These are phyloP conservation scores for Pythium diclinum DNA, from an alignment of 352 stramenopile genomes.

Conservation along the genomic window DNA sequence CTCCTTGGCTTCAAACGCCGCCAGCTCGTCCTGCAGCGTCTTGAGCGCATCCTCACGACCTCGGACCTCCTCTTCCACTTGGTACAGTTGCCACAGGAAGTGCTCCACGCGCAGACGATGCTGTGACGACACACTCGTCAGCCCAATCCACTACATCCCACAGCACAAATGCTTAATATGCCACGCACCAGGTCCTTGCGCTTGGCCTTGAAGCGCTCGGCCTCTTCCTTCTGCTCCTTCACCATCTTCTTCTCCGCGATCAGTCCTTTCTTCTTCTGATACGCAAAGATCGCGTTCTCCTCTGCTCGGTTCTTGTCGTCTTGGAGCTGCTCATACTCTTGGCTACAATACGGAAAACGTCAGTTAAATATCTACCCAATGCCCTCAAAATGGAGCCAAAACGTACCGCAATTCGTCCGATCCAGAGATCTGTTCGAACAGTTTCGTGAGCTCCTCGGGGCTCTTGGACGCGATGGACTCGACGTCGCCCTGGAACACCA, in stretches of 20 bases:
- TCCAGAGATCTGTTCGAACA: constrained; percentile 97
- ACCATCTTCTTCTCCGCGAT: constrained; percentile 90
- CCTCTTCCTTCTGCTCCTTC: constrained; percentile 95
- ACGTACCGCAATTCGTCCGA: constrained; percentile 82
- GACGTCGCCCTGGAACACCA: constrained; percentile 99
- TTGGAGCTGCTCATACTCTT: constrained; percentile 81
- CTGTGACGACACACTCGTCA: constrained; percentile 24
- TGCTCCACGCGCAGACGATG: constrained; percentile 85
- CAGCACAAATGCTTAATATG: not conserved
- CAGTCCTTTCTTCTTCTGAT: constrained; percentile 96
- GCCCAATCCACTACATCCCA: not conserved
- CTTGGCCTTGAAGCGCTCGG: constrained; percentile 80
- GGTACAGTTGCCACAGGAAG: constrained; percentile 96
- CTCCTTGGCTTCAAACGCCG: constrained; percentile 47
- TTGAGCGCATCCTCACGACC: constrained; percentile 78
- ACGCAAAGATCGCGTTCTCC: constrained; percentile 92
- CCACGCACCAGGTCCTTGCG: constrained; percentile 51
- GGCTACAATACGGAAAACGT: constrained; percentile 23
- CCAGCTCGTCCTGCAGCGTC: constrained; percentile 41
- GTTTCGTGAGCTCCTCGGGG: constrained; percentile 93
- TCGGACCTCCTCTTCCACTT: constrained; percentile 90
- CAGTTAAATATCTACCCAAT: not conserved
- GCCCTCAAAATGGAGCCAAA: no score
- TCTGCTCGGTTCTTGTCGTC: constrained; percentile 92
- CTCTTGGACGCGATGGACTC: constrained; percentile 96